phyloP scores from a whole-genome alignment of 2,329 filamentous ascomycete species.

The Fusarium lyarnte region DNA sequence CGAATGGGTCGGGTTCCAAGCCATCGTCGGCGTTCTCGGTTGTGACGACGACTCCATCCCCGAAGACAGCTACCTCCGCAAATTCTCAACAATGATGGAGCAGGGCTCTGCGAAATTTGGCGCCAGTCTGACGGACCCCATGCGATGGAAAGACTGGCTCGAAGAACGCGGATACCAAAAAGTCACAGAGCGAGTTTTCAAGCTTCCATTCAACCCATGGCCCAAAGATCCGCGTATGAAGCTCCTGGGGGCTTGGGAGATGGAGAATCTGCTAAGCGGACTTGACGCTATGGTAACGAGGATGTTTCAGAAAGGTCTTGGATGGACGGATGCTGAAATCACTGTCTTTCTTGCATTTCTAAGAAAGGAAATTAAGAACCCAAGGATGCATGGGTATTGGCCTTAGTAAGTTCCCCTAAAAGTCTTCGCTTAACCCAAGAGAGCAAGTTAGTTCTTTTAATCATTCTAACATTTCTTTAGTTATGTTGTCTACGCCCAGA shows the following conservation, averaged over 20 bases:
- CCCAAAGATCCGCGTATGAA: slow-evolving; percentile 60
- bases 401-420: slow-evolving; percentile 28
- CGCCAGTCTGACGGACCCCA: slow-evolving; percentile 42
- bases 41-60: slow-evolving; percentile 38
- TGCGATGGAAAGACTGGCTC: slow-evolving; percentile 49
- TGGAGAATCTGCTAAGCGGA: slow-evolving; percentile 37
- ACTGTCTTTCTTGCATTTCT: slow-evolving; percentile 34
- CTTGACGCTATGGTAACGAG: slow-evolving; percentile 46
- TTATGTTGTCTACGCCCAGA: slow-evolving; percentile 27
- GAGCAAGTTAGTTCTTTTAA: fast-evolving
- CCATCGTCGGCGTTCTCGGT: slow-evolving; percentile 37
- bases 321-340: slow-evolving; percentile 35
- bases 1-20: slow-evolving; percentile 37
- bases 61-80: slow-evolving; percentile 35
- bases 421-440: fast-evolving
- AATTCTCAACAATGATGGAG: slow-evolving; percentile 43
- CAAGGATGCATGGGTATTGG: slow-evolving; percentile 37
- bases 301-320: slow-evolving; percentile 45
- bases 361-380: slow-evolving; percentile 37
- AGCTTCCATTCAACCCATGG: slow-evolving; percentile 60
- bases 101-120: slow-evolving; percentile 43
- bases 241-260: slow-evolving; percentile 53
- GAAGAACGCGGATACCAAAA: slow-evolving; percentile 62
- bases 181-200: slow-evolving; percentile 56
- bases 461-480: slow-evolving; percentile 2